Evolutionary conservation across 2,329 filamentous ascomycete genomes (phyloP), one percentile per base, ranked within the genome.

Genomic region (Hymenoscyphus linearis): DNA sequence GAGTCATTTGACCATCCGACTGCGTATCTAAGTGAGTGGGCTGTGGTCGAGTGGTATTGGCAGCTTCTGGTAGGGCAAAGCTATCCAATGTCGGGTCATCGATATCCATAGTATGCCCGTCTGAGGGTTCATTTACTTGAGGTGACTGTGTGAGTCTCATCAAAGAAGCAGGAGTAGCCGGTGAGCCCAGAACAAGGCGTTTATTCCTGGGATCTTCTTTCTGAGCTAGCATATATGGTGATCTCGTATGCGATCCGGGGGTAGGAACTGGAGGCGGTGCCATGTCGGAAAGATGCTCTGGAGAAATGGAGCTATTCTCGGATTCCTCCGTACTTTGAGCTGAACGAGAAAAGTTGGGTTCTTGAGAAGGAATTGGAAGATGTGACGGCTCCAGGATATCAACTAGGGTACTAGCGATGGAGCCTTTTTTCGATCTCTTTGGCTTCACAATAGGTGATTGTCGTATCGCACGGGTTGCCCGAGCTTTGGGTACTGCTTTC

Each of bases 111-210:
- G 75, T 78, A 61, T 82, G 80, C 16, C 74, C 72, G 18, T 80
- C 72, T 0, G 70, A 76, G 40, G 73, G 75, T 65, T 65, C 66
- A 37, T 59, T 75, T 66, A 10, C 72, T 37, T 62, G 65, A 2
- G 69, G 69, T 36, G 71, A 70, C 56, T 71, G 66, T 13, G 80
- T 81, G 52, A 93, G 80, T 69, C 85, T 88, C 89, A 97, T 96
- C 62, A 96, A 76, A 6, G 92, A 96, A 9, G 93, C 91, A 0
- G 92, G 92, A 0, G 92, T 96, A 1, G 91, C 92, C 12, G 90
- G 90, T 58, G 86, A 84, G 25, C 69, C 67, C 26, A 70, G 60
- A 26, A 67, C 59, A 16, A 69, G 36, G 16, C 59, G 64, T 58
- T 68, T 66, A 12, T 78, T 57, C 78, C 79, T 25, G 76, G 65